Conservation (phyloP, 805 yeast genomes). For the Torulaspora microellipsoides region DNA sequence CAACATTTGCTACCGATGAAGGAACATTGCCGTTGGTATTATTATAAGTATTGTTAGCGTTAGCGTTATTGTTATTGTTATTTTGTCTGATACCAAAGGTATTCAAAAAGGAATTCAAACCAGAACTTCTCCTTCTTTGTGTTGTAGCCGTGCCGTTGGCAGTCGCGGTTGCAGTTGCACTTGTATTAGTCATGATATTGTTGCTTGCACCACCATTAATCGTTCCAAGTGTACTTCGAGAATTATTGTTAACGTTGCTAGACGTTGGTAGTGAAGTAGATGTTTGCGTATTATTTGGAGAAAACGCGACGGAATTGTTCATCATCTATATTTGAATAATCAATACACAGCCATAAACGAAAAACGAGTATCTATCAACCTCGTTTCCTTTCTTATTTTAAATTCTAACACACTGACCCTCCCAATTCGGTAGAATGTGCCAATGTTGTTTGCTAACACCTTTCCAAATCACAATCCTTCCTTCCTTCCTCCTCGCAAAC, state of each 20-base stretch:
- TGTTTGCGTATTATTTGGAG: slow-evolving; percentile 7
- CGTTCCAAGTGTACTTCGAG: background rate
- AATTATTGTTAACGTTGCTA: slow-evolving; percentile 4
- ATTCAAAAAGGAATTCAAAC: slow-evolving; percentile 26
- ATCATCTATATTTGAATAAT: slow-evolving; percentile 1
- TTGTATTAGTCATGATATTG: slow-evolving; percentile 1
- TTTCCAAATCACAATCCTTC: too few relatives aligned
- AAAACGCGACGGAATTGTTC: slow-evolving; percentile 11
- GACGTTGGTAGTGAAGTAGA: slow-evolving; percentile 2
- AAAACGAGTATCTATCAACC: too few relatives aligned
- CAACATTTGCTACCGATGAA: background rate
- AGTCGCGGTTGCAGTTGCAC: slow-evolving; percentile 1
- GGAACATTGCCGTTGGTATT: slow-evolving; percentile 2
- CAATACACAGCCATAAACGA: too few relatives aligned
- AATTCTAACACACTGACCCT: too few relatives aligned
- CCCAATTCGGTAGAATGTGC: too few relatives aligned
- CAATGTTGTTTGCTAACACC: too few relatives aligned
- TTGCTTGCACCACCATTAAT: slow-evolving; percentile 5
- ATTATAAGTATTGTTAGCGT: background rate
- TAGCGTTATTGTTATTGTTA: slow-evolving; percentile 2
- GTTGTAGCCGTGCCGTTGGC: background rate
- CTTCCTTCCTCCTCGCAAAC: too few relatives aligned
- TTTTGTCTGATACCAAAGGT: slow-evolving; percentile 31
- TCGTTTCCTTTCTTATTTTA: too few relatives aligned
- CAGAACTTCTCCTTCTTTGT: slow-evolving; percentile 25